Evolutionary conservation across 805 yeast species (phyloP), one percentile per base, ranked within the genome.

Genomic region (Pichia scutulata): DNA sequence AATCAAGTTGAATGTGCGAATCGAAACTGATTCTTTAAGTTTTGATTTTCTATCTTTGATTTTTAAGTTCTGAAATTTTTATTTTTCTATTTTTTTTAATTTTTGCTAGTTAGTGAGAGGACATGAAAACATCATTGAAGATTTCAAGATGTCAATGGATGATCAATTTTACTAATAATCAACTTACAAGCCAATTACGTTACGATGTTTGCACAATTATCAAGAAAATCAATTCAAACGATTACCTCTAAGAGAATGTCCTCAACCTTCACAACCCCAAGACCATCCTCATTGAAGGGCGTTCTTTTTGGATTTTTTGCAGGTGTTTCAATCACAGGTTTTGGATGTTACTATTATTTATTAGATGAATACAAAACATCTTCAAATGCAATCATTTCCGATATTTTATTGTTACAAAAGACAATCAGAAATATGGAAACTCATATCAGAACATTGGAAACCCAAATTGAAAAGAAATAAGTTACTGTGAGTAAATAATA

Each of bases 301-400:
- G 78, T 77, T 6, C 71, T 88, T 55, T 70, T 86, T 49, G 96
- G 96, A 2, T 89, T 88, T 67, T 74, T 88, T 49, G 71, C 82
- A 28, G 96, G 96, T 43, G 85, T 84, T 39, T 72, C 88, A 22
- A 64, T 76, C 54, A 84, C 95, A 18, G 90, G 95, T 2, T 77
- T 76, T 49, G 86, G 80, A 8, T 81, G 90, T 16, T 88, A 88
- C 72, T 84, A 80, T 65, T 88, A 86, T 67, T 72, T 86, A 57
- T 67, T 86, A 52, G 93, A 87, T 61, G 86, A 85, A 66, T 86
- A 86, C 74, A 81, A 83, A 64, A 72, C 76, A 53, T 78, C 92
- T 57, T 86, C 83, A 64, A 77, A 76, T 58, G 84, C 84, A 19
- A 78, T 88, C 51, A 75, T 86, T 51, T 78, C 87, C 47, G 96